These are phyloP conservation scores for Tetrahymena borealis DNA, from an alignment of 73 alveolate genomes.

Conservation along the genomic window DNA sequence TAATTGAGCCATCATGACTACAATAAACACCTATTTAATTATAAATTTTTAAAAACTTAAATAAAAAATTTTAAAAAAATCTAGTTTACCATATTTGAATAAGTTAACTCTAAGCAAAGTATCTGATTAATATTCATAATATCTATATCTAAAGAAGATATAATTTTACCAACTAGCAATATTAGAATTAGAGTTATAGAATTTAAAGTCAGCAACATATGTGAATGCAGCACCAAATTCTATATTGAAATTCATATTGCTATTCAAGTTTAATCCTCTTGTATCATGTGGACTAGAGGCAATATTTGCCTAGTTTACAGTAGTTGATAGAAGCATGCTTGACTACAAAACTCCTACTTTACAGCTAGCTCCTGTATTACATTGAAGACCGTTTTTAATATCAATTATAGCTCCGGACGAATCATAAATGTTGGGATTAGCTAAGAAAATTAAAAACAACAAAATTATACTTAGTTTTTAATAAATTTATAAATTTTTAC, in stretches of 20 bases:
- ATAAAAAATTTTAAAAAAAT: background rate
- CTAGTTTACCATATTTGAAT: background rate
- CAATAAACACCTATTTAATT: background rate
- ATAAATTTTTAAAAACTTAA: background rate
- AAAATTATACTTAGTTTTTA: background rate
- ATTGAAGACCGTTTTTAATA: background rate
- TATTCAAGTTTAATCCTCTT: background rate
- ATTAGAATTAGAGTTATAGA: background rate
- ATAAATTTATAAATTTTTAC: background rate
- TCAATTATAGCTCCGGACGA: background rate
- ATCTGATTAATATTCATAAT: background rate
- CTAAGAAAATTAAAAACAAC: background rate
- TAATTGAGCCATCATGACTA: background rate
- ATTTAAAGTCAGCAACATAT: background rate
- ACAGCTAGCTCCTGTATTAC: background rate
- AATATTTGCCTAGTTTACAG: background rate
- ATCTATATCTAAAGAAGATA: background rate
- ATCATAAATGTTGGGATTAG: background rate
- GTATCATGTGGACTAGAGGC: background rate
- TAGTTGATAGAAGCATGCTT: background rate
- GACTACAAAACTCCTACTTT: background rate
- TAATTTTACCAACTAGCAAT: background rate
- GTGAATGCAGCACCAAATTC: background rate
- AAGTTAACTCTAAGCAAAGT: background rate
- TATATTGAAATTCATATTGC: background rate